Evolutionary conservation across 208 protist genomes (phyloP), one percentile per base, ranked within the genome.

Genomic region (Acanthamoeba rhysodes): DNA sequence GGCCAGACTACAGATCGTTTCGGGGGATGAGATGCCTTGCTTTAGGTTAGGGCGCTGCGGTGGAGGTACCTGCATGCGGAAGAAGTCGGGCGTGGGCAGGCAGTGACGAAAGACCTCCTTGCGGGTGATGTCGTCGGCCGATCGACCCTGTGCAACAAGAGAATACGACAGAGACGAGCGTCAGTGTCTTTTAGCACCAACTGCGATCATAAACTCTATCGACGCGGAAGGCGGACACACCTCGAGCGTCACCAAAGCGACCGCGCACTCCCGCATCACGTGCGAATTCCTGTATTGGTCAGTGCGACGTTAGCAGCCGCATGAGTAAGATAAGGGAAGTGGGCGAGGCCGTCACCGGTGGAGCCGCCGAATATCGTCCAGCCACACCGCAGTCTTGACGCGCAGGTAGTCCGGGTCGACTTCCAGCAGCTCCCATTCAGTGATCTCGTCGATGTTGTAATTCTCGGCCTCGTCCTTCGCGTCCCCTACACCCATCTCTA

Each of bases 391-490:
- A 27, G 29, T n/a, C 45, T 41, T 34, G 5, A 29, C 27, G 8
- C 80, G 80, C 22, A 88, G 20, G 53, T 88, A 88, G 53, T 88
- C 80, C 27, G 14, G 32, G 14, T 88, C 80, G 10, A n/a, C 6
- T 14, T 55, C 50, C 12, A 88, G 80, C 53, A 88, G 34, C 22
- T 88, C 80, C 80, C 50, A 72, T 48, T 93, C 87, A 3, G 82
- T 66, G 27, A n/a, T 20, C 5, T 41, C 12, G 16, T 90, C 50
- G 18, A 45, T 9, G 6, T 48, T 41, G 24, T 57, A 29, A 18
- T 14, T 24, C 22, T 50, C 41, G 2, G 20, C n/a, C 27, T 50
- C 80, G 10, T 88, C 50, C 4, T 66, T 66, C 8, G 59, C 59
- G 6, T 66, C 59, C 59, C 6, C 59, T 66, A 27, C 50, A 3